These are phyloP conservation scores for Musa troglodytarum DNA, from an alignment of 176 grass and related monocot species.

Conservation along the genomic window DNA sequence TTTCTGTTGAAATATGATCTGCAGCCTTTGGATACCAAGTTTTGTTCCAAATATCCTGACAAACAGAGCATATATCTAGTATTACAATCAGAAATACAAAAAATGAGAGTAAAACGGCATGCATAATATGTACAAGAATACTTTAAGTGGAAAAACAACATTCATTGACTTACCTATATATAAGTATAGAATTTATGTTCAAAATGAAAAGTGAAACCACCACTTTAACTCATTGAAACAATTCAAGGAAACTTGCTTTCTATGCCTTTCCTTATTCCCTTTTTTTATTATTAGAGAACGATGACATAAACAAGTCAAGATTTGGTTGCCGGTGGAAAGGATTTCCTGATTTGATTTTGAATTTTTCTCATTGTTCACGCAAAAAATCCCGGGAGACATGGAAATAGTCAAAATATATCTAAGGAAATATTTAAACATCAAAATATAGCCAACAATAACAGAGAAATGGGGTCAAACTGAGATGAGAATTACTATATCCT, in stretches of 20 bases:
- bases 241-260: not conserved
- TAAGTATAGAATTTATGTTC: not conserved
- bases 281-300: not conserved
- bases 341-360: not conserved
- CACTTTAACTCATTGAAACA: not conserved
- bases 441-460: not conserved
- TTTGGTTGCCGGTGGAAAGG: not conserved
- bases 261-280: not conserved
- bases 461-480: not conserved
- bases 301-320: not conserved
- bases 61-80: not conserved
- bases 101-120: not conserved
- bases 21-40: conserved; percentile 95
- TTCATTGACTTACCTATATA: not conserved
- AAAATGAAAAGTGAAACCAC: not conserved
- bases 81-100: not conserved
- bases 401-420: not conserved
- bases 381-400: not conserved
- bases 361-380: not conserved
- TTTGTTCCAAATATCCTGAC: conserved; percentile 94
- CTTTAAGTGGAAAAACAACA: not conserved
- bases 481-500: not conserved
- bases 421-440: not conserved
- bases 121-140: not conserved
- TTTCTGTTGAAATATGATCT: conserved; percentile 84